Percentiles rank a stretch among this genome's conserved stretches.
phyloP scores from a whole-genome alignment of 176 grass and related monocot species.

The Cenchrus purpureus region DNA sequence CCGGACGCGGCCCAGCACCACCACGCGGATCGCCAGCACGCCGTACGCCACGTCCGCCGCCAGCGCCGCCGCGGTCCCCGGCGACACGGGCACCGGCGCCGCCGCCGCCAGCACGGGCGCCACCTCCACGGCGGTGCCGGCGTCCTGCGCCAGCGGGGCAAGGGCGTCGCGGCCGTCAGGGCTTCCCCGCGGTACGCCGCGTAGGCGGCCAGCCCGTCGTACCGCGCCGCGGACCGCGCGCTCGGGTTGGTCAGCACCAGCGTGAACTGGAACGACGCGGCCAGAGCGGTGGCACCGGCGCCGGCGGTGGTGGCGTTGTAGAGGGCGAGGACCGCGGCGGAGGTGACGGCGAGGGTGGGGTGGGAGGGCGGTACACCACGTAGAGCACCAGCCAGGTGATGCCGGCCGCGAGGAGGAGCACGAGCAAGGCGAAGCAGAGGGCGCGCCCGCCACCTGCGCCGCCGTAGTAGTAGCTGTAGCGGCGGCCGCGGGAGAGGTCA shows the following conservation, averaged over 20 bases:
- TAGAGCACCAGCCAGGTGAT: constrained; percentile 64
- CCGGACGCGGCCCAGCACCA: constrained; percentile 71
- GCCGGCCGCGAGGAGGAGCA: constrained; percentile 40
- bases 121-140: constrained; percentile 39
- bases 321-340: constrained; percentile 41
- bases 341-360: constrained; percentile 59
- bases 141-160: constrained; percentile 73
- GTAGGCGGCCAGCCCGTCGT: constrained; percentile 73
- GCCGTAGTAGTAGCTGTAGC: constrained; percentile 32
- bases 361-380: constrained; percentile 64
- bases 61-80: constrained; percentile 53
- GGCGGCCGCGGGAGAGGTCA: constrained; percentile 41
- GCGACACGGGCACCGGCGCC: constrained; percentile 60
- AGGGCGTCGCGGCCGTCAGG: constrained; percentile 52
- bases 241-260: constrained; percentile 49
- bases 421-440: constrained; percentile 33
- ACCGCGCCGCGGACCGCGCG: constrained; percentile 53
- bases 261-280: no score
- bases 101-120: constrained; percentile 65
- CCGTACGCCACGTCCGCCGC: constrained; percentile 58
- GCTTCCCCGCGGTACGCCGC: constrained; percentile 65
- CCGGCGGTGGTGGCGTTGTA: no score
- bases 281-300: no score
- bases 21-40: constrained; percentile 63
- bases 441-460: constrained; percentile 2